Base-by-base conservation (phyloP, 441 rosid genomes). In the Croton laevigatus region DNA sequence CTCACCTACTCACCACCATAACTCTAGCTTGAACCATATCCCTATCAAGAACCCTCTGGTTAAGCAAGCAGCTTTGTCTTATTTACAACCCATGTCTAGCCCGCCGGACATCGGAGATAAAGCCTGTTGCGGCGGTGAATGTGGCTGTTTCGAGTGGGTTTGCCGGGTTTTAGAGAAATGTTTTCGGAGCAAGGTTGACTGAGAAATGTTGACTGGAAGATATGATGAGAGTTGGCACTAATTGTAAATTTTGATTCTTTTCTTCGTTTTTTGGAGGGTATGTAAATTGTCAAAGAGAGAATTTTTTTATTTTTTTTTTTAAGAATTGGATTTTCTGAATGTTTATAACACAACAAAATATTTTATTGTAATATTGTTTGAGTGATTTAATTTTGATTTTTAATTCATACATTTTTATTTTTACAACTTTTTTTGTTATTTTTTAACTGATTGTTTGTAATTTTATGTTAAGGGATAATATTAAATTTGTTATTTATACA, bases 51-150 rank as follows among this genome's bases (percentile, higher is more conserved):
- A 88, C 54, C 90, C 84, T 4, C 84, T 86, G 0, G 89, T 88
- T 32, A 88, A 86, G 77, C 91, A 83, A 9, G 93, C 93, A 0
- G 90, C 91, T 27, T 42, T 77, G 78, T 84, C 91, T 67, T 86
- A 88, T 73, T 75, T 88, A 67, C 93, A 83, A 82, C 90, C 93
- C 61, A 80, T 81, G 88, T 71, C 82, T 36, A 73, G 68, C 34
- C 74, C 82, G 0, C 75, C 75, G 11, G 79, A 65, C 61, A 65
- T 55, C 14, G 81, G 80, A 7, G 76, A 72, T 14, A 76, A 64
- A 55, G 81, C 8, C 34, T 78, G 23, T 73, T 80, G 0, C 74
- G 74, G 57, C 49, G 60, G 72, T 16, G 69, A 75, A 70, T 78
- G 84, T 54, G 82, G 83, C 32, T 88, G 89, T 72, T 20, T 85